phyloP scores from a whole-genome alignment of 768 basidiomycete genomes.

The Gymnopilus junonius region DNA sequence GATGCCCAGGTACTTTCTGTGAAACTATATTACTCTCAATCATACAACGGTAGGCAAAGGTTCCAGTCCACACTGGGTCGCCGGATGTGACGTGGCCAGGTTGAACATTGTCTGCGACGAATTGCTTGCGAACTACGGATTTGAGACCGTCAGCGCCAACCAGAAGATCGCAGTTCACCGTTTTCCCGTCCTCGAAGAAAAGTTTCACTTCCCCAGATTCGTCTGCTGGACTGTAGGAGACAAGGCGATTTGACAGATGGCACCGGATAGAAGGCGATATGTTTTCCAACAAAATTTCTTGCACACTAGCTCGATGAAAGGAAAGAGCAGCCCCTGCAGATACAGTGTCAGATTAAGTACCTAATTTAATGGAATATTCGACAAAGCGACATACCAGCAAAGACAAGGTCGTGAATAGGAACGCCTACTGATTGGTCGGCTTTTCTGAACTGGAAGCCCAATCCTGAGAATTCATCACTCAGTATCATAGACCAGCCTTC shows the following conservation, averaged over 20 bases:
- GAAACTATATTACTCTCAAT: constrained; percentile 36
- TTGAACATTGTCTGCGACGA: constrained; percentile 20
- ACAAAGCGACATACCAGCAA: constrained; percentile 26
- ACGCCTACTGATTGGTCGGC: constrained; percentile 34
- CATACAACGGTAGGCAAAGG: constrained; percentile 40
- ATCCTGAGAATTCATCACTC: constrained; percentile 12
- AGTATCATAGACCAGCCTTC: not conserved
- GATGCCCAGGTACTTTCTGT: constrained; percentile 27
- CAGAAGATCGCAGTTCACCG: constrained; percentile 53
- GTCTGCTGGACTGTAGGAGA: constrained; percentile 1
- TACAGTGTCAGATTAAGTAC: not conserved
- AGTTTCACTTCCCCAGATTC: constrained; percentile 24
- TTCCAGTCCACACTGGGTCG: constrained; percentile 47
- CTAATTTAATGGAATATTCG: not conserved
- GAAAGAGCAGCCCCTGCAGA: constrained; percentile 23
- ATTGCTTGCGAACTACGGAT: constrained; percentile 33
- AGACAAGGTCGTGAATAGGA: constrained; percentile 28
- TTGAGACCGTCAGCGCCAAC: constrained; percentile 43
- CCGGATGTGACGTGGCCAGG: constrained; percentile 15
- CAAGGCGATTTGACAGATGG: constrained; percentile 38
- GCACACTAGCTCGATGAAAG: constrained; percentile 59
- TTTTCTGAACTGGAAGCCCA: constrained; percentile 34
- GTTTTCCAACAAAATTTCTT: constrained; percentile 44
- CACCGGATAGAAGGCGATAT: constrained; percentile 37
- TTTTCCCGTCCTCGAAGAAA: constrained; percentile 49